Conservation (phyloP, 2,329 filamentous ascomycete genomes). For the Neoarthrinium moseri region DNA sequence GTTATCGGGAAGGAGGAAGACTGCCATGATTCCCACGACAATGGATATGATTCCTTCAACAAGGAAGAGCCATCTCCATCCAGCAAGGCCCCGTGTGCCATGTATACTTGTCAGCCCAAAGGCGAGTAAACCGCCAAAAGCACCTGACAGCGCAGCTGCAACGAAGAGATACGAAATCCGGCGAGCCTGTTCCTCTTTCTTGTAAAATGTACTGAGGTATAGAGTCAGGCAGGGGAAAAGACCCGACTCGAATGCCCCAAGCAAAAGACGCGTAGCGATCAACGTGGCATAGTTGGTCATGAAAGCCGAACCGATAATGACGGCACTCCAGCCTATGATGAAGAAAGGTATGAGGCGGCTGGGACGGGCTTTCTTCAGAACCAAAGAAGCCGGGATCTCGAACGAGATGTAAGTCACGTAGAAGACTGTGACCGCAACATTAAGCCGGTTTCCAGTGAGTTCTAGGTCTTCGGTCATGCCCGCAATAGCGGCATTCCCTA, state of each 20-base stretch:
- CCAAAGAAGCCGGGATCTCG: constrained; percentile 21
- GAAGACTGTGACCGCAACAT: constrained; percentile 15
- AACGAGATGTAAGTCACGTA: constrained; percentile 23
- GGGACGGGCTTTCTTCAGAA: constrained; percentile 44
- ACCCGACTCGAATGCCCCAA: constrained; percentile 45
- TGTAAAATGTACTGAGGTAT: constrained; percentile 52
- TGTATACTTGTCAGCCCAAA: constrained; percentile 16
- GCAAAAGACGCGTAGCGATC: constrained; percentile 42
- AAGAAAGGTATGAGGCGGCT: constrained; percentile 49
- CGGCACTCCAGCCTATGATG: constrained; percentile 47
- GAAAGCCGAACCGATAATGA: constrained; percentile 46
- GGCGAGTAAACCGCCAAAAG: constrained; percentile 19
- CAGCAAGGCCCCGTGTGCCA: constrained; percentile 10
- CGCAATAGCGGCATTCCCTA: constrained; percentile 16
- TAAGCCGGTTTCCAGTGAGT: constrained; percentile 12
- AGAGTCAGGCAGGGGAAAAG: constrained; percentile 32
- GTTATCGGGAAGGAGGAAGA: constrained; percentile 14
- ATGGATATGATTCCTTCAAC: constrained; percentile 13
- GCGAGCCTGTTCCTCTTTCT: constrained; percentile 44
- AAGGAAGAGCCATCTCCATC: constrained; percentile 16
- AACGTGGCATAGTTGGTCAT: constrained; percentile 38
- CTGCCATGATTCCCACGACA: constrained; percentile 9
- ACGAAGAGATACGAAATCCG: constrained; percentile 49
- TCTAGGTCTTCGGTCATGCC: constrained; percentile 15
- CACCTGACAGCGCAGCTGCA: constrained; percentile 18